phyloP scores from a whole-genome alignment of 495 filamentous ascomycete genomes.

The Tetracladium setigerum region DNA sequence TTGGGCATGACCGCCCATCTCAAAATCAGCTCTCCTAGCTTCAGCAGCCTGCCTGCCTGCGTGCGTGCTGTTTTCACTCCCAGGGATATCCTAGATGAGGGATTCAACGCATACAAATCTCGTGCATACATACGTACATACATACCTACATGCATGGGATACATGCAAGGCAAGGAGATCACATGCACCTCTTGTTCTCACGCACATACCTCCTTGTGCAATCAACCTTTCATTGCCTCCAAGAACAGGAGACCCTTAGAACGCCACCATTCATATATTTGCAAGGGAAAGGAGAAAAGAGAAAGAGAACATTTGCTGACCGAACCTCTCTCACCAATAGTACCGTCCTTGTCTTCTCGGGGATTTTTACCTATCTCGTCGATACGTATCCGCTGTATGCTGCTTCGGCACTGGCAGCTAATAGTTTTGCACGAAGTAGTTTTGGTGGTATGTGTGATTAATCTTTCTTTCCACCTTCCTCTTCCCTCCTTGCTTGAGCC shows the following conservation, averaged over 20 bases:
- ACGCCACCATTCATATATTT: slow-evolving; percentile 1
- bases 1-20: neutral
- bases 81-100: too few relatives aligned
- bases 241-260: neutral
- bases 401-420: slow-evolving; percentile 81
- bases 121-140: too few relatives aligned
- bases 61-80: too few relatives aligned
- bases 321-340: slow-evolving; percentile 29
- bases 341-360: slow-evolving; percentile 71
- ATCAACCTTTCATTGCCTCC: too few relatives aligned
- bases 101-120: too few relatives aligned
- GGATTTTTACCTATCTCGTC: slow-evolving; percentile 91
- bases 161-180: too few relatives aligned
- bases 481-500: neutral
- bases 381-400: slow-evolving; percentile 90
- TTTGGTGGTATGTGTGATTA: slow-evolving; percentile 82
- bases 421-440: slow-evolving; percentile 70
- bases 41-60: slow-evolving; percentile 7
- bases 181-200: too few relatives aligned
- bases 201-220: too few relatives aligned
- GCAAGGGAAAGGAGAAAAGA: neutral
- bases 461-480: neutral
- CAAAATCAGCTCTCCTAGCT: neutral
- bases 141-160: too few relatives aligned
- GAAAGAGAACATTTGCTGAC: slow-evolving; percentile 26